Evolutionary conservation across 2,329 filamentous ascomycete species (phyloP).

Genomic region (Fusarium sp.): DNA sequence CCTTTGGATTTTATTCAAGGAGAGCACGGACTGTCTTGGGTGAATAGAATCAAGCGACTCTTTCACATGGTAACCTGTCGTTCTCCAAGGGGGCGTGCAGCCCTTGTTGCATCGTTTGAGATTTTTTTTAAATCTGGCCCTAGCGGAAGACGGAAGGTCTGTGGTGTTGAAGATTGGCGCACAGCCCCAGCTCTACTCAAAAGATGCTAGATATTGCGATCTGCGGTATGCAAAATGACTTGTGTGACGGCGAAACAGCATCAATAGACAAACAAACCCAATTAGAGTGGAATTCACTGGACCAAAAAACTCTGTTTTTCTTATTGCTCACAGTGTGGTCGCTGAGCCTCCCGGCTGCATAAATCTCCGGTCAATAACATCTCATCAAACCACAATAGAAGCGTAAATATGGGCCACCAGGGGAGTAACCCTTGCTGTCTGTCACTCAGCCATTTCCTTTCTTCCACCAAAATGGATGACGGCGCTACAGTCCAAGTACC

Average conservation of each 20-base stretch:
- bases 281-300: neutral
- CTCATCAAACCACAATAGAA: neutral
- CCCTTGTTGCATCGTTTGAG: neutral
- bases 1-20: too few relatives aligned
- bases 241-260: neutral
- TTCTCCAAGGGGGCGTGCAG: neutral
- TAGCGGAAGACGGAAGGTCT: neutral
- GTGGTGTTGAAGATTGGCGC: neutral
- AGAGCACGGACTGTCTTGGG: too few relatives aligned
- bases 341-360: constrained; percentile 8
- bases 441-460: constrained; percentile 9
- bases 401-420: neutral
- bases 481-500: neutral
- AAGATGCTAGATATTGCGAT: neutral
- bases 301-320: neutral
- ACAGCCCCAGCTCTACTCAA: neutral
- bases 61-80: neutral
- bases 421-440: neutral
- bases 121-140: neutral
- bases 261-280: neutral
- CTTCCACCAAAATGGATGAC: neutral
- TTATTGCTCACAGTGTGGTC: constrained; percentile 4
- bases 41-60: neutral
- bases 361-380: neutral
- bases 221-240: neutral